Base-by-base conservation (phyloP, 192 early-diverging fungal genomes). In the Entomortierella lignicola region DNA sequence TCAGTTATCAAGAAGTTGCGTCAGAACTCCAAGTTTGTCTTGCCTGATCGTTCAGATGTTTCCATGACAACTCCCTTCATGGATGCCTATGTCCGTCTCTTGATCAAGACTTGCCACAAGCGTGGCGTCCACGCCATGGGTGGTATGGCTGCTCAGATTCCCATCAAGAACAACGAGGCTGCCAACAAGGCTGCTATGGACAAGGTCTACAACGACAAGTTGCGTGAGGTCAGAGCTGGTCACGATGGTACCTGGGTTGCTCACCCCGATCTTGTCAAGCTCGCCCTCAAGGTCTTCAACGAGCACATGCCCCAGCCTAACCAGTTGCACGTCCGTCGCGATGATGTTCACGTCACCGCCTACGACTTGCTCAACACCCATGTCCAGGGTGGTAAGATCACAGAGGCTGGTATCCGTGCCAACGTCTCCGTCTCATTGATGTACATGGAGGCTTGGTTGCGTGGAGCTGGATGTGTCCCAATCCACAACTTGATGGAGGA, bases 401-500 rank as follows among this genome's bases (percentile, higher is more conserved):
- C 95, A 62, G 97, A 99, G 79, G 83, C 89, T 31, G 95, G 95
- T 63, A 89, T 99, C 68, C 94, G 95, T 68, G 89, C 85, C 82
- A 99, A 99, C 89, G 90, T 97, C 69, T 91, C 95, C 41, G 92
- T 99, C 25, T 94, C 94, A 30, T 86, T 99, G 34, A 84, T 91
- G 59, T 99, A 99, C 85, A 97, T 96, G 90, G 96, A 95, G 85
- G 91, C 95, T 54, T 99, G 97, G 97, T 90, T 99, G 63, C 90
- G 92, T 63, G 97, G 95, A 37, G 85, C 88, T 63, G 97, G 97
- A 37, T 99, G 97, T 81, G 97, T 99, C 21, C 97, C 97, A 54
- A 99, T 99, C 83, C 94, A 96, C 87, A 94, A 94, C 86, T 85
- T 99, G 48, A 97, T 99, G 97, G 97, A 99, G 86, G 97, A 99